Evolutionary conservation across 306 rosid genomes (phyloP), one percentile per base, ranked within the genome.

Genomic region (Heteromeles arbutifolia): DNA sequence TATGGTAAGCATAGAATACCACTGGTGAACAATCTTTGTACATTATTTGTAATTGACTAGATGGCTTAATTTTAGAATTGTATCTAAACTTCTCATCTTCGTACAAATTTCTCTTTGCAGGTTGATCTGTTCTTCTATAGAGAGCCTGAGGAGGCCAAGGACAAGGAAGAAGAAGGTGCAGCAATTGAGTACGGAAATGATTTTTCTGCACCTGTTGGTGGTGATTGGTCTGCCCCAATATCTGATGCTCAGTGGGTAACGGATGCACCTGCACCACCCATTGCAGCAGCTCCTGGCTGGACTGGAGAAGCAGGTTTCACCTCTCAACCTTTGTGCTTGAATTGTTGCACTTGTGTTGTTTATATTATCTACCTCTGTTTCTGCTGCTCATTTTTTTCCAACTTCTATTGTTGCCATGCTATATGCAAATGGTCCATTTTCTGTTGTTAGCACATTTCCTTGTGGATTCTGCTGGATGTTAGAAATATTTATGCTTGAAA

Each of bases 91-190:
- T 14, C 25, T 29, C 22, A 29, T 28, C 12, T 18, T 26, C 8
- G 67, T 26, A 1, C 13, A 6, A 76, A 13, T 72, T 79, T 18
- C 53, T 70, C 25, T 45, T 28, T 77, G 81, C 86, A 92, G 97
- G 96, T 90, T 43, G 97, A 94, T 77, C 54, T 94, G 56, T 94
- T 94, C 85, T 92, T 94, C 88, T 90, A 94, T 4, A 87, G 97
- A 52, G 97, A 93, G 62, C 98, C 96, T 0, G 97, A 91, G 83
- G 98, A 91, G 86, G 83, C 96, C 5, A 79, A 74, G 69, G 96
- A 94, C 70, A 95, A 90, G 28, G 98, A 92, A n/a, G 95, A 94
- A 66, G 88, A 80, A 1, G 82, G 68, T 4, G 85, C 76, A 3
- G 54, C 54, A 48, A 48, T 48, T 2, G 54, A 48, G 54, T 48